Base-by-base conservation (phyloP, 2,329 filamentous ascomycete genomes). In the Rhinocladiella similis region DNA sequence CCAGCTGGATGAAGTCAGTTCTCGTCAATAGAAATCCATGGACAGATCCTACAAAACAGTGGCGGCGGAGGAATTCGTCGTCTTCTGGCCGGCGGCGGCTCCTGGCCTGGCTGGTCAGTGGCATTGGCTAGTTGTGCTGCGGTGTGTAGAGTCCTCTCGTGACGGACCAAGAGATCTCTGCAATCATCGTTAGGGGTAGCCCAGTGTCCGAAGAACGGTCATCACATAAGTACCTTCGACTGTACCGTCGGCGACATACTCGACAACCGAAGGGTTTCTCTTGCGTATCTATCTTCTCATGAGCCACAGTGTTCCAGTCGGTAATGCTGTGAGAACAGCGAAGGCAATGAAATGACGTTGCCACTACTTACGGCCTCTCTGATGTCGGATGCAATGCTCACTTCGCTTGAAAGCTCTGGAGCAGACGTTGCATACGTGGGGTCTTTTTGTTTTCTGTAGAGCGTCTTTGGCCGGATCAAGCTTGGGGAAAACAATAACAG, bases 101-200 rank as follows among this genome's bases (percentile, higher is more conserved):
- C 47, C 12, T 25, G 56, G 35, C 59, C 41, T 46, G 19, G 56
- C 39, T 62, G 36, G 10, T 46, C 53, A 57, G 52, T 54, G 33
- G 59, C 22, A 53, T 50, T 50, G 25, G 59, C 61, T 14, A 61
- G 53, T 56, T 65, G 68, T 50, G 66, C 64, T 38, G 67, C 63
- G 16, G 67, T 62, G 48, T 72, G 70, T 13, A 72, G 56, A 10
- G 69, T 70, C 42, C 67, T 63, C 43, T 71, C 70, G 49, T 72
- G 70, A 45, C 69, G 65, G 48, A 70, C 69, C 13, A 72, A 66
- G n/a, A 72, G 63, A 54, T 72, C 70, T 60, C 68, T 71, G 38
- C 5, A 33, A 10, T 5, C 16, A 62, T 57, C 22, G 45, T 46
- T 29, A 36, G 50, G 22, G 25, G 27, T n/a, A n/a, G n/a, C n/a